Base-by-base conservation (phyloP, 495 filamentous ascomycete genomes). In the Glonium stellatum region DNA sequence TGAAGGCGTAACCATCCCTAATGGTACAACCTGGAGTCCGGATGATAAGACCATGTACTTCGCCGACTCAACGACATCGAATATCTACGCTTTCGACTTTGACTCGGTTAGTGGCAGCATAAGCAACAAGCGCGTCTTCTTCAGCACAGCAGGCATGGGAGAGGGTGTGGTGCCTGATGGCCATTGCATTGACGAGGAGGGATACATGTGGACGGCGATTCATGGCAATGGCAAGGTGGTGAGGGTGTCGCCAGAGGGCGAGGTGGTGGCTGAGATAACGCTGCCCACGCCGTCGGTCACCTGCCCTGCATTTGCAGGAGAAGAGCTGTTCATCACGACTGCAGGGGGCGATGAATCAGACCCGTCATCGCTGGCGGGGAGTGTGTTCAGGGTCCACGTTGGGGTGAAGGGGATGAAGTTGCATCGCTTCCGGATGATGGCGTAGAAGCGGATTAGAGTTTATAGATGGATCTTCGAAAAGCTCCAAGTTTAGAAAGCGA, bases 11-110 rank as follows among this genome's bases (percentile, higher is more conserved):
- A 85, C 79, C n/a, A 95, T 96, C 65, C 91, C 92, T 50, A 96
- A 97, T 72, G 85, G 87, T 52, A 84, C 92, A 41, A 84, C 84
- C 57, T 96, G 71, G 69, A 83, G 79, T 47, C 74, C 75, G 15
- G 83, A 89, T 66, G 76, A 82, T 64, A 86, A 83, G 69, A 92
- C 80, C 46, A 87, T 92, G 81, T 95, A 89, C 76, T 87, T 90
- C 71, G 89, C 85, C 44, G 84, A 96, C 76, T 86, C 88, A 19
- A 84, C 85, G 36, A 83, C 80, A 19, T 60, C 78, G 41, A 80
- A 79, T 57, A 87, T 96, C 63, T 83, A 78, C 55, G 84, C 85
- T 27, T 93, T 85, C 72, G 86, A 90, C 71, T 96, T 86, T 71
- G 78, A 87, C 69, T 72, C 77, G 4, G 69, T 67, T 5, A 82